Base-by-base conservation (phyloP, 345 rosid genomes). In the Orychophragmus violaceus region DNA sequence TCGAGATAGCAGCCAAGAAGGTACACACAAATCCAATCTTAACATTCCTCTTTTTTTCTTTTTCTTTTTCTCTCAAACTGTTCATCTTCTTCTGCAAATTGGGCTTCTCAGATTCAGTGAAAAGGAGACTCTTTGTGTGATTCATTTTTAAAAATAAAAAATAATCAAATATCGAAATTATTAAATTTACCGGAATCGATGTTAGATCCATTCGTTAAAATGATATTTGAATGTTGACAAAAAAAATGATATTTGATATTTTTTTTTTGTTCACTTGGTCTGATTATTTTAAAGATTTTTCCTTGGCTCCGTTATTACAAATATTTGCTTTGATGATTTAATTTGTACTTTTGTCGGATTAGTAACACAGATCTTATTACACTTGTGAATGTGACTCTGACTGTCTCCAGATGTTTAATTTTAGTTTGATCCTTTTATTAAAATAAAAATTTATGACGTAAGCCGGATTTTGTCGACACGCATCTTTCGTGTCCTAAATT, bases 1-100 rank as follows among this genome's bases (percentile, higher is more conserved):
- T 75, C 55, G 78, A 75, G 55, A 75, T 9, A 29, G 78, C 75
- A 45, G 53, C 70, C 12, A 68, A 62, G 62, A 75, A 75, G 78
- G 74, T 75, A 68, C 19, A 68, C 17, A 42, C 12, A 24, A 14
- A 19, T 29, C 56, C 51, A 23, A 41, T 33, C 3, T 23, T 1
- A 10, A 25, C n/a, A 36, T 46, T 37, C 12, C 11, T 36, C 5
- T 28, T 12, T 53, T n/a, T n/a, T n/a, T n/a, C 21, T 54, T 36
- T 9, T 9, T 33, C 2, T 21, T 17, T 58, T 23, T 24, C 17
- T 44, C 0, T 14, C n/a, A 0, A 59, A 66, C 58, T 37, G 64
- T 68, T 68, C 78, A 45, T 68, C 51, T 42, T 19, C 62, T 54
- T 74, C 37, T 64, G 13, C 60, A 1, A n/a, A 28, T 50, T 48